Evolutionary conservation across 495 filamentous ascomycete genomes (phyloP), one percentile per base, ranked within the genome.

Genomic region (Neurospora sp.): DNA sequence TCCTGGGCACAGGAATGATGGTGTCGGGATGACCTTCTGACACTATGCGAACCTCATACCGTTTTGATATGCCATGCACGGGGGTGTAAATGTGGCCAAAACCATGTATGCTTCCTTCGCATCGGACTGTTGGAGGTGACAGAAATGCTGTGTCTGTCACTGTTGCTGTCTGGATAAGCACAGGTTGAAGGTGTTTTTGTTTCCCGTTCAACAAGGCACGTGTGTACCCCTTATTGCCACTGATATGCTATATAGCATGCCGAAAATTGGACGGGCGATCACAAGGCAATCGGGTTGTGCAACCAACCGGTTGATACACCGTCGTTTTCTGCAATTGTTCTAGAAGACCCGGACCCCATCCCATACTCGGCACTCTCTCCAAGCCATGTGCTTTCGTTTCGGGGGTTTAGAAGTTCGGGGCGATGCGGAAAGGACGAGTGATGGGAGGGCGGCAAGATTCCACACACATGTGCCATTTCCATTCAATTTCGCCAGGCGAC

Each of bases 251-350:
- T 59, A 59, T 27, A 59, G 48, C 20, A 59, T 59, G 48, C 22
- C 48, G 20, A 14, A 31, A 59, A 27, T 59, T 14, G 22, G 48
- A 59, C 48, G 48, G 48, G 48, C 14, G 48, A 59, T 59, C 20
- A 59, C 22, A 59, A 59, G 48, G 16, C 46, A 71, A 72, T 70
- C 75, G 73, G 69, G 61, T 59, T 77, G 75, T 71, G 77, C 71
- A 74, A 74, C 76, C 75, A 75, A 71, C 65, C 71, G 46, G 65
- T 53, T 41, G 72, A 59, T 59, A 59, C 48, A 27, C 48, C 27
- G 48, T 59, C 22, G 44, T 27, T 68, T 78, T 78, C 75, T 70
- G 73, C 73, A 68, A 72, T 53, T 42, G 69, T 78, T 78, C 77
- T 78, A 78, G 77, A 78, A 78, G 59, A 59, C 10, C 20, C 5